Evolutionary conservation across 345 rosid genomes (phyloP).

Genomic region (Citrus australasica): DNA sequence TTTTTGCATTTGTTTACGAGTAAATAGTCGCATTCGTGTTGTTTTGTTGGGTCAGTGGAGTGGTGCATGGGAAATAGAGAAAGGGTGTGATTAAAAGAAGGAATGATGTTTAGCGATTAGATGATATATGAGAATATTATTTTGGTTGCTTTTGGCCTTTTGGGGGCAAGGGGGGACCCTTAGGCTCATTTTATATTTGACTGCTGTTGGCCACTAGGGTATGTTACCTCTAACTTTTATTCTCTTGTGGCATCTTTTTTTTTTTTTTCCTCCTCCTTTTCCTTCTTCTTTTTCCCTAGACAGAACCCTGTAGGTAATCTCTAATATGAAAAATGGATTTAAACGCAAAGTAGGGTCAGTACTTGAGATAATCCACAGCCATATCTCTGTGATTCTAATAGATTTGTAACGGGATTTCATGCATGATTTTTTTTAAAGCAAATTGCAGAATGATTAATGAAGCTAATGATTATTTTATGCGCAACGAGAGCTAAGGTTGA

Average conservation of each 20-base stretch:
- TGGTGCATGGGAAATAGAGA: conserved; percentile 70
- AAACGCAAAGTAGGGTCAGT: conserved; percentile 12
- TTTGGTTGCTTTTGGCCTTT: conserved; percentile 34
- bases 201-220: conserved; percentile 41
- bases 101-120: conserved; percentile 31
- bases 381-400: conserved; percentile 10
- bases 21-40: background rate
- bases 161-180: conserved; percentile 40
- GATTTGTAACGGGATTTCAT: background rate
- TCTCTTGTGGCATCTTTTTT: conserved; percentile 25
- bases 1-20: conserved; percentile 11
- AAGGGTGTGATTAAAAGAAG: conserved; percentile 29
- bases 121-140: conserved; percentile 32
- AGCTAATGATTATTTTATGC: conserved; percentile 5
- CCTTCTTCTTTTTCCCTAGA: background rate
- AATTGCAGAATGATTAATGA: conserved; percentile 12
- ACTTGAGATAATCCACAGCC: conserved; percentile 10
- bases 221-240: conserved; percentile 15
- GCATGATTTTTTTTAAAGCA: conserved; percentile 2
- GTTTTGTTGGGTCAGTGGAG: conserved; percentile 22
- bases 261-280: background rate
- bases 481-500: background rate
- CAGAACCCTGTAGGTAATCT: conserved; percentile 26
- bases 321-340: conserved; percentile 3
- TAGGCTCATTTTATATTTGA: conserved; percentile 22